A percentile compares a stretch with the other conserved stretches of the same genome.
These are phyloP conservation scores for Tuber borchii DNA, from an alignment of 495 filamentous ascomycete species.

Conservation along the genomic window DNA sequence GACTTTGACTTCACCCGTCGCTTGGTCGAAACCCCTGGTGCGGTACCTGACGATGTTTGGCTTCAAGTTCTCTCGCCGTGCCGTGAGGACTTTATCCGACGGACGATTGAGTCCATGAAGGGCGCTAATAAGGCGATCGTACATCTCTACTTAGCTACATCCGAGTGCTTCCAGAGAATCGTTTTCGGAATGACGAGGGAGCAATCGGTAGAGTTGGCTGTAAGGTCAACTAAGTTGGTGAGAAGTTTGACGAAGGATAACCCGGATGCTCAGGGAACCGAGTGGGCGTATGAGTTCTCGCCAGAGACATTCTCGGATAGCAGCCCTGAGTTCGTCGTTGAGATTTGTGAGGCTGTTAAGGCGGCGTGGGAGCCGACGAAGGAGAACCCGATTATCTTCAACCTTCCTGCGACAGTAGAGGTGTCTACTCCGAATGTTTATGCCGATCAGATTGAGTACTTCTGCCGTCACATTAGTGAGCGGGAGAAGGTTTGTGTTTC, in stretches of 20 bases:
- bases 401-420: conserved; percentile 93
- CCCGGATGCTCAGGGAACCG: conserved; percentile 63
- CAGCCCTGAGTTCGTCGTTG: conserved; percentile 70
- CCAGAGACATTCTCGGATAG: conserved; percentile 96
- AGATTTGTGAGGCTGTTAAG: conserved; percentile 91
- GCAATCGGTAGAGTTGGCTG: conserved; percentile 73
- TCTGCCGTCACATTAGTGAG: conserved; percentile 74
- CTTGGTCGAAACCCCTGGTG: conserved; percentile 77
- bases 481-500: conserved; percentile 75
- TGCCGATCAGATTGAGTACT: conserved; percentile 95
- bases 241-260: conserved; percentile 93
- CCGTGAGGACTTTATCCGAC: conserved; percentile 81
- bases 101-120: conserved; percentile 82
- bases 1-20: conserved; percentile 93
- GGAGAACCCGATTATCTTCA: conserved; percentile 89
- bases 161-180: conserved; percentile 82
- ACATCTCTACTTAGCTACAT: conserved; percentile 94
- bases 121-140: conserved; percentile 93
- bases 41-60: conserved; percentile 88
- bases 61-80: conserved; percentile 92
- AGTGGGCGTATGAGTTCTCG: conserved; percentile 94
- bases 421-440: conserved; percentile 94
- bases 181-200: conserved; percentile 83
- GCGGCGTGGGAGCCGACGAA: conserved; percentile 81
- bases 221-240: conserved; percentile 77